Conservation (phyloP, 257 asterid genomes). For the Craterostigma plantagineum region DNA sequence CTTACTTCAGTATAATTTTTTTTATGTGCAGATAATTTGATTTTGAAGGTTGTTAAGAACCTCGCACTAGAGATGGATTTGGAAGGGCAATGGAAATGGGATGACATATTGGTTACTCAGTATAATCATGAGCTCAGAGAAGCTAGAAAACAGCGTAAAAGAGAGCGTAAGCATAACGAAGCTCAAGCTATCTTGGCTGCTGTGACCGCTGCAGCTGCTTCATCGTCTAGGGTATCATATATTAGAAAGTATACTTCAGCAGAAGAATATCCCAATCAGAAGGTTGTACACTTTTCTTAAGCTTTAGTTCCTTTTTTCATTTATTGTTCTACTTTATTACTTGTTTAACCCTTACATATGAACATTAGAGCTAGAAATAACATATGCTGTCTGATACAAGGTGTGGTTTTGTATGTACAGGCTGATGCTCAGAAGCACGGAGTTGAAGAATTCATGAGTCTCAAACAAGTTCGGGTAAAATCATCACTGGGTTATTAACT, state of each 20-base stretch:
- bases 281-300: slow-evolving; percentile 28
- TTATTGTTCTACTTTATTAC: background rate
- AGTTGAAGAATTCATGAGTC: slow-evolving; percentile 70
- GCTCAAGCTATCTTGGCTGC: slow-evolving; percentile 97
- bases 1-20: slow-evolving; percentile 7
- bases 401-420: slow-evolving; percentile 11
- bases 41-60: slow-evolving; percentile 44
- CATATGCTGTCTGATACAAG: too few species aligned
- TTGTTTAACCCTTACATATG: background rate
- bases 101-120: slow-evolving; percentile 60
- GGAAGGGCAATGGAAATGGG: slow-evolving; percentile 64
- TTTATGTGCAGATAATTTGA: slow-evolving; percentile 49
- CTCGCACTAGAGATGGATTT: slow-evolving; percentile 59
- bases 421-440: slow-evolving; percentile 68
- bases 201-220: slow-evolving; percentile 98
- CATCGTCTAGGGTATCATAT: slow-evolving; percentile 75
- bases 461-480: slow-evolving; percentile 91
- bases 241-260: slow-evolving; percentile 63
- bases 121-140: slow-evolving; percentile 69
- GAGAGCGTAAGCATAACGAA: slow-evolving; percentile 84
- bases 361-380: too few species aligned
- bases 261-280: slow-evolving; percentile 56
- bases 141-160: slow-evolving; percentile 81
- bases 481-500: too few species aligned
- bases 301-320: background rate